These are phyloP conservation scores for Pogostemon cablin DNA, from an alignment of 257 asterid species.

Conservation along the genomic window DNA sequence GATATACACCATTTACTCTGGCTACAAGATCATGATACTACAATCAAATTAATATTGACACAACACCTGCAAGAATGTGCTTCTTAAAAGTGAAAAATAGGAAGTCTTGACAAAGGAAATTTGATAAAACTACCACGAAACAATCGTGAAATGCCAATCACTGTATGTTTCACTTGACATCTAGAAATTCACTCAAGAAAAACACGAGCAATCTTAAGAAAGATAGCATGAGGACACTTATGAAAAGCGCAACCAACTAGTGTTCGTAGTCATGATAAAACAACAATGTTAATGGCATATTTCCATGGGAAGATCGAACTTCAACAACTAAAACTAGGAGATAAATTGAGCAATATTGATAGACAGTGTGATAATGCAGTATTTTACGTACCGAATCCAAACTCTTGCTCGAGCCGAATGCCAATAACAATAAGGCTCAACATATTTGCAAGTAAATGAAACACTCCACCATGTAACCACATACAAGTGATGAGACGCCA, in stretches of 20 bases:
- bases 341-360: not conserved
- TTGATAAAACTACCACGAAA: not conserved
- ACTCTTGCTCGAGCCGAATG: slow-evolving; percentile 88
- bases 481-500: slow-evolving; percentile 94
- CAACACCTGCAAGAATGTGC: not conserved
- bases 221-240: not conserved
- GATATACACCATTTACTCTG: not conserved
- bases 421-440: slow-evolving; percentile 82
- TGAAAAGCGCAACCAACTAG: not conserved
- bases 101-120: not conserved
- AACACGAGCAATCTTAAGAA: not conserved
- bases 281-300: not conserved
- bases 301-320: slow-evolving; percentile 4
- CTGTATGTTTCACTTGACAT: not conserved
- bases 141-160: not conserved
- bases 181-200: not conserved
- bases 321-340: not conserved
- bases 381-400: slow-evolving; percentile 73
- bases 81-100: not conserved
- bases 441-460: slow-evolving; percentile 93
- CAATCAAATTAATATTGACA: not conserved
- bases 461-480: slow-evolving; percentile 90
- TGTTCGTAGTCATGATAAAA: slow-evolving; percentile 2
- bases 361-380: slow-evolving; percentile 3
- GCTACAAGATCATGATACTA: not conserved